Evolutionary conservation across 805 yeast species (phyloP), one percentile per base, ranked within the genome.

Genomic region (Hanseniaspora mollemarum): DNA sequence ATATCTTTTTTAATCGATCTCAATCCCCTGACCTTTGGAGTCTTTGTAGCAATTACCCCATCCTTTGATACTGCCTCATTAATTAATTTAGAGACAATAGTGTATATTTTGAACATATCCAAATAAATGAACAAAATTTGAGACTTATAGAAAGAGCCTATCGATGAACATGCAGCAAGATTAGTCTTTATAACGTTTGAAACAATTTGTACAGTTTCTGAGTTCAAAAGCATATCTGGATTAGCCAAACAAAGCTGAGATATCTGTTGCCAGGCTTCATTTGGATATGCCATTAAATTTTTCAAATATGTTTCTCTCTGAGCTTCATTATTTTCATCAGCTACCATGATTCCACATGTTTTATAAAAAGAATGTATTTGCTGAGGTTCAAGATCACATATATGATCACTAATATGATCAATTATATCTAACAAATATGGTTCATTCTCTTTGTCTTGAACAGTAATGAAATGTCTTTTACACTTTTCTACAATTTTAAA

Each of bases 341-440:
- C 78, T 33, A 92, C 77, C 51, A 92, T 90, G 54, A 83, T 79
- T 59, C 96, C 96, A 71, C 97, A 90, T 1, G 98, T 97, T 69
- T 85, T 95, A 66, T 92, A 92, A 63, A 92, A 92, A 1, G 96
- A 87, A 65, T 92, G 98, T 25, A 92, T 94, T 67, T 92, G 99
- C 65, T 90, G 96, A 22, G 99, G 96, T 61, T 82, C 90, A 61
- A 92, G 73, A 64, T 92, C 97, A 52, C 83, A 85, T 3, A 97
- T 92, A 53, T 87, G 88, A 38, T 73, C 71, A 66, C 84, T 92
- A 54, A 92, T 83, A 59, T 81, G 81, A 55, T 79, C 72, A 48
- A 92, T 87, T 55, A 92, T 88, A 58, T 87, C 94, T 62, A 83
- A 85, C 57, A 92, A 84, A 60, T 90, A 90, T 18, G 97, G 96